Evolutionary conservation across 192 early-diverging fungal species (phyloP).

Genomic region (Linnemannia hyalina): DNA sequence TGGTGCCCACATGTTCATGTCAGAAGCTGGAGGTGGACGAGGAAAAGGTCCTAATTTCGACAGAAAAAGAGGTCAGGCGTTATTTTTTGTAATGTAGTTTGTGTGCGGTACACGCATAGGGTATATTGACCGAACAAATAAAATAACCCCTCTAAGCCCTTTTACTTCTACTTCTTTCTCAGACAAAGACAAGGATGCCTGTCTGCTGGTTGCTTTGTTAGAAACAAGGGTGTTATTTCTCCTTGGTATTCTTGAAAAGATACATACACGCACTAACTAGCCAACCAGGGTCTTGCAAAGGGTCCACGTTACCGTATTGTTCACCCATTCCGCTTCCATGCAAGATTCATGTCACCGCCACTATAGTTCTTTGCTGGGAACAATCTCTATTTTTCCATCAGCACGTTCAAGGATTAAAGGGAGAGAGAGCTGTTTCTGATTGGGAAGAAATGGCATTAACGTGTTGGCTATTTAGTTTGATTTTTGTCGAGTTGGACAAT

Average conservation of each 20-base stretch:
- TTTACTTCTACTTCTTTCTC: not conserved
- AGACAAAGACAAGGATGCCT: not conserved
- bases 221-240: not conserved
- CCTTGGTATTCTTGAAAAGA: not conserved
- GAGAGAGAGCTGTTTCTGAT: not conserved
- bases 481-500: slow-evolving; percentile 1
- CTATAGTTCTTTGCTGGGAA: not conserved
- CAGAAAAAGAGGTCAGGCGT: not conserved
- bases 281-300: slow-evolving; percentile 7
- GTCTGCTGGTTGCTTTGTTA: not conserved
- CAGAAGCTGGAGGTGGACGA: not conserved
- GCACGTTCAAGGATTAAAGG: not conserved
- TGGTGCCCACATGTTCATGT: slow-evolving; percentile 2
- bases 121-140: not conserved
- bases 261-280: not conserved
- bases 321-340: not conserved
- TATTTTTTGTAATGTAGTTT: slow-evolving; percentile 2
- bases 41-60: not conserved
- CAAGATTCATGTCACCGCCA: not conserved
- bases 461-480: not conserved
- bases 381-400: not conserved
- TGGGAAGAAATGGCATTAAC: not conserved
- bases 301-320: not conserved
- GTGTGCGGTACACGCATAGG: not conserved
- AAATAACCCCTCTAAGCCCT: not conserved